phyloP scores from a whole-genome alignment of 495 filamentous ascomycete genomes.

The Daldinia decipiens region DNA sequence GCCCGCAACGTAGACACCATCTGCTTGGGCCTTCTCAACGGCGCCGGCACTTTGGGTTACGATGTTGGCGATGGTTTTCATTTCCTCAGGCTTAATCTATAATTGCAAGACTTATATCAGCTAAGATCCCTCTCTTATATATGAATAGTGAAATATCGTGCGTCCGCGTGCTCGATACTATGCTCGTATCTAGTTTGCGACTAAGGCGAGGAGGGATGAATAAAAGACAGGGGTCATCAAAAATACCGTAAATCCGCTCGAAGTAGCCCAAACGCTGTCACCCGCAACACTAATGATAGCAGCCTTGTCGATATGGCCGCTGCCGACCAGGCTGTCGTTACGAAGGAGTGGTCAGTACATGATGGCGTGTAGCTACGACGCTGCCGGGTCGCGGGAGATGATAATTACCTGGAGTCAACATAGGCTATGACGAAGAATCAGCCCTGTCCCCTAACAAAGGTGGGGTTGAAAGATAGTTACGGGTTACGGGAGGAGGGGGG shows the following conservation, averaged over 20 bases:
- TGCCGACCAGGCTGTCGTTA: constrained; percentile 77
- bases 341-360: constrained; percentile 22
- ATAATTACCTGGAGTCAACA: constrained; percentile 60
- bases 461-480: constrained; percentile 46
- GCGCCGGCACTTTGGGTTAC: constrained; percentile 58
- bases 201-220: neutral
- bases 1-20: constrained; percentile 76
- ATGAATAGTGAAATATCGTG: neutral
- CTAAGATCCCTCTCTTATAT: neutral
- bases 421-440: constrained; percentile 57
- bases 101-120: constrained; percentile 16
- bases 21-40: constrained; percentile 56
- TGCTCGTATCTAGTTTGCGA: constrained; percentile 8
- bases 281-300: constrained; percentile 86
- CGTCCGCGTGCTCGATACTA: constrained; percentile 3
- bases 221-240: constrained; percentile 16
- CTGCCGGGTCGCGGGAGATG: constrained; percentile 9
- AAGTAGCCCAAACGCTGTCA: constrained; percentile 84
- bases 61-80: constrained; percentile 63
- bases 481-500: neutral
- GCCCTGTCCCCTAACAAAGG: constrained; percentile 48
- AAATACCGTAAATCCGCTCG: constrained; percentile 73
- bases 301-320: constrained; percentile 84
- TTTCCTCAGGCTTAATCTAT: constrained; percentile 69
- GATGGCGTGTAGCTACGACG: neutral